Percentiles rank a stretch among this genome's conserved stretches.
These are phyloP conservation scores for Boletus subparvulus DNA, from an alignment of 768 basidiomycete genomes.

Conservation along the genomic window DNA sequence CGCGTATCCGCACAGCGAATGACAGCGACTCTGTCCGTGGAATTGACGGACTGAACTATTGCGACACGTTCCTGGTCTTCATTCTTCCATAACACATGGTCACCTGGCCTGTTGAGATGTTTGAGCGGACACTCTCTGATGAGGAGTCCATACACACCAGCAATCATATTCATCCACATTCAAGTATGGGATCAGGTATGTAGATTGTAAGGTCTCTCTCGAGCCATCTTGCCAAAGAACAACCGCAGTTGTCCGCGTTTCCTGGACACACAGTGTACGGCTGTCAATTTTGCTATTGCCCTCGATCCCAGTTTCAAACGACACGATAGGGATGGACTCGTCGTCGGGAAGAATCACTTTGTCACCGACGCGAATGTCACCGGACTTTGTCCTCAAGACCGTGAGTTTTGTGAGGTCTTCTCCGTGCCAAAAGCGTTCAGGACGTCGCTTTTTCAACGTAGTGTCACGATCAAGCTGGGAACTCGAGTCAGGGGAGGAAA, in stretches of 20 bases:
- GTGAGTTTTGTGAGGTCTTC: constrained; percentile 62
- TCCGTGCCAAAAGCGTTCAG: constrained; percentile 74
- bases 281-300: constrained; percentile 48
- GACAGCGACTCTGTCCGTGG: constrained; percentile 65
- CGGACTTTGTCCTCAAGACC: constrained; percentile 57
- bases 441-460: constrained; percentile 60
- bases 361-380: constrained; percentile 74
- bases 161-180: constrained; percentile 92
- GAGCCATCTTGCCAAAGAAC: constrained; percentile 90
- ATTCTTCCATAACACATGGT: constrained; percentile 81
- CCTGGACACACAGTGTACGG: constrained; percentile 59
- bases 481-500: constrained; percentile 2
- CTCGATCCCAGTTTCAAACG: constrained; percentile 56
- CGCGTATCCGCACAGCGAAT: constrained; percentile 58
- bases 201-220: constrained; percentile 57
- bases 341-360: constrained; percentile 60
- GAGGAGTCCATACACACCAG: constrained; percentile 51
- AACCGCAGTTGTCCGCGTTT: constrained; percentile 66
- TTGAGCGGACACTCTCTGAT: constrained; percentile 1
- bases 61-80: constrained; percentile 68
- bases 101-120: constrained; percentile 69
- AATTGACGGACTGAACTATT: constrained; percentile 77
- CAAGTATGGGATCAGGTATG: constrained; percentile 73
- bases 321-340: constrained; percentile 49
- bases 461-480: constrained; percentile 57